Percentiles rank a stretch among this genome's conserved stretches.
phyloP scores from a whole-genome alignment of 257 asterid genomes.

The Solanum habrochaites region DNA sequence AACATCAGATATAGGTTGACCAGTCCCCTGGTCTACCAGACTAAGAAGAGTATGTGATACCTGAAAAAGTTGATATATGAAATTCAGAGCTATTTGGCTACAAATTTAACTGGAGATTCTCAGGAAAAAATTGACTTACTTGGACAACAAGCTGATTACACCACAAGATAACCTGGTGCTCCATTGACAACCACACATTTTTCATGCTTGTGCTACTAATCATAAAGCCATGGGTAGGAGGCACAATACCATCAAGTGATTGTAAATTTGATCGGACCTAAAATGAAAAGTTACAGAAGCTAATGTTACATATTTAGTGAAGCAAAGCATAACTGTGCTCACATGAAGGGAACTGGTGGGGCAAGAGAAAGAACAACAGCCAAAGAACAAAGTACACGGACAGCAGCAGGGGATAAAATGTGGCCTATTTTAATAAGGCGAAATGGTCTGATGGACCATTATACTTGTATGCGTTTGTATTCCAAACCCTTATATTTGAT shows the following conservation, averaged over 20 bases:
- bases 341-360: background rate
- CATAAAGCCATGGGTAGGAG: slow-evolving; percentile 86
- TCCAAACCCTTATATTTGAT: too few relatives aligned
- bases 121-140: slow-evolving; percentile 39
- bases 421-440: background rate
- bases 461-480: too few relatives aligned
- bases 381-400: background rate
- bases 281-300: background rate
- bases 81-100: slow-evolving; percentile 10
- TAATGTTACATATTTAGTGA: background rate
- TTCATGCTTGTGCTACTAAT: slow-evolving; percentile 76
- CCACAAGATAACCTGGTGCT: slow-evolving; percentile 94
- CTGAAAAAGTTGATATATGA: slow-evolving; percentile 34
- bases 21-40: slow-evolving; percentile 59
- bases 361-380: background rate
- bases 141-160: slow-evolving; percentile 77
- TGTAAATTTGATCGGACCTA: slow-evolving; percentile 86
- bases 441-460: too few relatives aligned
- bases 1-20: slow-evolving; percentile 59
- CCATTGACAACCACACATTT: slow-evolving; percentile 98
- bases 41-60: slow-evolving; percentile 96
- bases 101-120: background rate
- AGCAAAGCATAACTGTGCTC: background rate
- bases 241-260: slow-evolving; percentile 91
- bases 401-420: background rate